Base-by-base conservation (phyloP, 164 flowering plant genomes). In the Protea cynaroides region DNA sequence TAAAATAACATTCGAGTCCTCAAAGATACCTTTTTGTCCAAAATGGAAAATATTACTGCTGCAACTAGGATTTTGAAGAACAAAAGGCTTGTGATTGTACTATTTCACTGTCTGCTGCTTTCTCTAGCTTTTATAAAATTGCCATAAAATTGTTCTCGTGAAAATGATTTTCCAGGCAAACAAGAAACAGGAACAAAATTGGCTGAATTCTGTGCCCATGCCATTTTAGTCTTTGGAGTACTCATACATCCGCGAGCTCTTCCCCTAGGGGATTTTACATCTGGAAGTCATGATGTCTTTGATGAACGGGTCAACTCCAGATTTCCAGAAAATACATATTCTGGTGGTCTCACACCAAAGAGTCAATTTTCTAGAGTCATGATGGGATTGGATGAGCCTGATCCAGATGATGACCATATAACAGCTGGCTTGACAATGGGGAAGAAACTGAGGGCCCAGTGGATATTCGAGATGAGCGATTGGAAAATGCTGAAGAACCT, bases 241-340 rank as follows among this genome's bases (percentile, higher is more conserved):
- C 85, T 91, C 58, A 83, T 91, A 59, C 97, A 89, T 75, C 97
- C 98, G 4, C 81, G 96, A 67, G 83, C 83, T 4, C 90, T 83
- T 68, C 84, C 89, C 1, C 53, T 86, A 56, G 64, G 54, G 3
- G 86, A 85, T 77, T 70, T 71, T 40, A 49, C 79, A 1, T 23
- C 81, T 12, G 53, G 71, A 43, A 58, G 23, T 62, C 43, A 8
- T 55, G 25, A 24, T 29, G 64, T 66, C 14, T 58, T 64, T 61
- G 74, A 55, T 44, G 76, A 38, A 63, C 65, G 62, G 47, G 49
- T 56, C 22, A 60, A 62, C 60, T 24, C 17, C 56, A 74, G 63
- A 47, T 67, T 66, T 23, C 65, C 71, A 5, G 78, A 77, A 15
- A 74, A 62, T 24, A n/a, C 57, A 53, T 63, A 46, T 66, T 73